A percentile compares a stretch with the other conserved stretches of the same genome.
Conservation (phyloP, 495 filamentous ascomycete genomes). For the Venustampulla echinocandica region DNA sequence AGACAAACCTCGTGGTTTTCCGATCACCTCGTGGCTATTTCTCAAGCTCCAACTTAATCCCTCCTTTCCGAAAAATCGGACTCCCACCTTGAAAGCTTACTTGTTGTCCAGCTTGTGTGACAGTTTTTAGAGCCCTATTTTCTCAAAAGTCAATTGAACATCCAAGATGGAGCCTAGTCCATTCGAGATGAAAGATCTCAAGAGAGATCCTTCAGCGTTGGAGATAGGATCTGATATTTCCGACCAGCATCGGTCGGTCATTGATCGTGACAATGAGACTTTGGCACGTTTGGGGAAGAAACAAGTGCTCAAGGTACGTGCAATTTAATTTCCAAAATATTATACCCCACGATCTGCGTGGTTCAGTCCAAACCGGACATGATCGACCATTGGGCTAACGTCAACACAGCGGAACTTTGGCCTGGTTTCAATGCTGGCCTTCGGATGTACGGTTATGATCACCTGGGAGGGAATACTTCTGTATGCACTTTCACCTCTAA, state of each 20-base stretch:
- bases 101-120: too few species aligned
- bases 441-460: constrained; percentile 33
- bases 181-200: neutral
- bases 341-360: neutral
- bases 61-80: neutral
- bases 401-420: constrained; percentile 30
- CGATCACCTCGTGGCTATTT: neutral
- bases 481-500: constrained; percentile 10
- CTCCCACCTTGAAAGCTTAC: too few species aligned
- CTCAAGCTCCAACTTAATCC: too few species aligned
- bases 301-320: constrained; percentile 37
- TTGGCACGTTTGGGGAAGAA: constrained; percentile 42
- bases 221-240: neutral
- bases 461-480: constrained; percentile 36
- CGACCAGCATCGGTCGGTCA: neutral
- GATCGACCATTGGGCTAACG: neutral
- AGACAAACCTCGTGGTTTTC: neutral
- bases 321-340: too few species aligned
- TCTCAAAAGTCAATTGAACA: too few species aligned
- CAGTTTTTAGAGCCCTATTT: too few species aligned
- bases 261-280: constrained; percentile 31
- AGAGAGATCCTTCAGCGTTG: neutral
- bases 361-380: neutral
- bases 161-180: too few species aligned
- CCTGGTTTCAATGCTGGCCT: constrained; percentile 39